Evolutionary conservation across 768 basidiomycete species (phyloP).

Genomic region (button mushroom (Agaricus bisporus)): DNA sequence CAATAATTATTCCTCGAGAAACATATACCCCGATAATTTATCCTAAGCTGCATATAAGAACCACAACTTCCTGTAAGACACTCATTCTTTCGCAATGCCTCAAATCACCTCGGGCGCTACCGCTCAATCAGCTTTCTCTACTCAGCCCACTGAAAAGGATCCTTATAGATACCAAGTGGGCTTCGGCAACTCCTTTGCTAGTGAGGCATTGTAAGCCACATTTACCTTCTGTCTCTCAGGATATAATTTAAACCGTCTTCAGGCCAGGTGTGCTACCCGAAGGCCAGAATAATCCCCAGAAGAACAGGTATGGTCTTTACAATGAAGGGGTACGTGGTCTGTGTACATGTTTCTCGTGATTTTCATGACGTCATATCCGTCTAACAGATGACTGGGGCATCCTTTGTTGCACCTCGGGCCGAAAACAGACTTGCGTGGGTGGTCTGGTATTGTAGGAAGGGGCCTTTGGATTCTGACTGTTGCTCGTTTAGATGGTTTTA

Average conservation of each 20-base stretch:
- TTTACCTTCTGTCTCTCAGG: background rate
- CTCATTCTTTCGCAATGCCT: constrained; percentile 15
- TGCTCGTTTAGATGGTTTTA: constrained; percentile 46
- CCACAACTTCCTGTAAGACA: background rate
- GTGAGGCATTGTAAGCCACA: constrained; percentile 44
- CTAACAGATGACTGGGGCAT: constrained; percentile 49
- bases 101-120: constrained; percentile 28
- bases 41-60: background rate
- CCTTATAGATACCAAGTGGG: constrained; percentile 55
- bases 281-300: constrained; percentile 60
- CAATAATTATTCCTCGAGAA: constrained; percentile 8
- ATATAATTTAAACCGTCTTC: background rate
- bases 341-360: background rate
- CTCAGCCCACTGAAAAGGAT: constrained; percentile 34
- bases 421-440: constrained; percentile 49
- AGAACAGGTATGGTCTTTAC: constrained; percentile 57
- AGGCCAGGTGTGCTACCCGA: constrained; percentile 52
- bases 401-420: constrained; percentile 52
- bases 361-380: background rate
- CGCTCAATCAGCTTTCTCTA: constrained; percentile 32
- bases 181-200: constrained; percentile 52
- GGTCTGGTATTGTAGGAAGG: background rate
- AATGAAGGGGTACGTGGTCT: constrained; percentile 40
- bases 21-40: background rate
- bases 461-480: background rate